These are phyloP conservation scores for Pholiota microspora DNA, from an alignment of 768 basidiomycete species.

Conservation along the genomic window DNA sequence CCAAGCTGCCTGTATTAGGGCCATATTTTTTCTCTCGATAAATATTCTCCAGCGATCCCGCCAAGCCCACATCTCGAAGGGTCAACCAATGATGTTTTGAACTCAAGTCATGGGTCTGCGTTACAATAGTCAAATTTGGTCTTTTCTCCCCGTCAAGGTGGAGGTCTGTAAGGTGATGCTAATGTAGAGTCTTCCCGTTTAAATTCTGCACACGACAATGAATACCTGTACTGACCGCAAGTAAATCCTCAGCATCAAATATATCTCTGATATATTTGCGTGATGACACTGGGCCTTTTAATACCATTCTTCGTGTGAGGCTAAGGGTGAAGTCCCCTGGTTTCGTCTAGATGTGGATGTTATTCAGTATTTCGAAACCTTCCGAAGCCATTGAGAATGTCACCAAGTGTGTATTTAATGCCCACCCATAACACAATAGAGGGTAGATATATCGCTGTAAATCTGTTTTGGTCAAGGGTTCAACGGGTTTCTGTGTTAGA, in stretches of 20 bases:
- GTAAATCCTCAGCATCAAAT: conserved; percentile 14
- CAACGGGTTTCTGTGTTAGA: background rate
- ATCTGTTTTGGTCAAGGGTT: conserved; percentile 16
- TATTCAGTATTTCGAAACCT: background rate
- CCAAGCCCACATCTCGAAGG: conserved; percentile 49
- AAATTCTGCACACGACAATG: background rate
- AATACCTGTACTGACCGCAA: conserved; percentile 15
- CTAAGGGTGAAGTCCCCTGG: conserved; percentile 16
- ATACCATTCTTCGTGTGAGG: conserved; percentile 14
- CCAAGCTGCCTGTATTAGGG: background rate
- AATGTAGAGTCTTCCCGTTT: background rate
- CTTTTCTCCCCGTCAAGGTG: conserved; percentile 13
- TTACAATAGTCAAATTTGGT: conserved; percentile 15
- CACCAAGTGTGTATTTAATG: conserved; percentile 4
- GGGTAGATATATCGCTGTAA: conserved; percentile 33
- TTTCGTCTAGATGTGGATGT: conserved; percentile 2
- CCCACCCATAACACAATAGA: conserved; percentile 30
- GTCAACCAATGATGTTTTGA: conserved; percentile 41
- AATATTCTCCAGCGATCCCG: conserved; percentile 36
- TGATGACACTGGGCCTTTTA: conserved; percentile 18
- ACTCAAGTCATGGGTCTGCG: conserved; percentile 25
- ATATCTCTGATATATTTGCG: conserved; percentile 19
- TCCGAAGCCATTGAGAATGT: background rate
- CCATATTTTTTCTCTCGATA: background rate
- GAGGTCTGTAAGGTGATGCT: conserved; percentile 25